Evolutionary conservation across 805 yeast genomes (phyloP).

Genomic region (Candida sanyiensis): DNA sequence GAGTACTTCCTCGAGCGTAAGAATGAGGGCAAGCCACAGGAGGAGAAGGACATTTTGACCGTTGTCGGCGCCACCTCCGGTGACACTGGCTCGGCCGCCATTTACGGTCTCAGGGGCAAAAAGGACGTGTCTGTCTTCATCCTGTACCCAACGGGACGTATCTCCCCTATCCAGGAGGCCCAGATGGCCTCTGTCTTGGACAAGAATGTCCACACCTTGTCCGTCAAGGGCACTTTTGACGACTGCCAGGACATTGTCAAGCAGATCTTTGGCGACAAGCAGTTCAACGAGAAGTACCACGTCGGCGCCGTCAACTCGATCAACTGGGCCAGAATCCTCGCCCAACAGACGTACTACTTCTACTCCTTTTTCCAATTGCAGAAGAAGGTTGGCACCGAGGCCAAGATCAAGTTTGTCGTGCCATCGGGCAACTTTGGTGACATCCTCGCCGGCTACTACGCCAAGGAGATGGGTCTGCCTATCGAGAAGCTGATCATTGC

Average conservation of each 20-base stretch:
- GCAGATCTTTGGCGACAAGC: slow-evolving; percentile 82
- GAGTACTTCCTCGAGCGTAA: slow-evolving; percentile 83
- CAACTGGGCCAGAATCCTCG: slow-evolving; percentile 98
- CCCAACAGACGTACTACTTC: slow-evolving; percentile 96
- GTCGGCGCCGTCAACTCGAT: slow-evolving; percentile 98
- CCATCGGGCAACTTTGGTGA: slow-evolving; percentile 99
- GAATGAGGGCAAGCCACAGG: slow-evolving; percentile 49
- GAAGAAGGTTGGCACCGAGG: slow-evolving; percentile 35
- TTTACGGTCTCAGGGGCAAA: slow-evolving; percentile 94
- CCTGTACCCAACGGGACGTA: slow-evolving; percentile 93
- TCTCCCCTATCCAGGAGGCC: slow-evolving; percentile 95
- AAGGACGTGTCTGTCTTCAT: slow-evolving; percentile 97
- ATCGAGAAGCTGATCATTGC: slow-evolving; percentile 83
- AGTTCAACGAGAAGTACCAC: slow-evolving; percentile 84
- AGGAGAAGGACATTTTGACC: slow-evolving; percentile 73
- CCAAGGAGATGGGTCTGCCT: slow-evolving; percentile 93
- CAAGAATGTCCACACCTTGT: slow-evolving; percentile 86
- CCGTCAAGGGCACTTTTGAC: slow-evolving; percentile 94
- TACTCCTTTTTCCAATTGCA: slow-evolving; percentile 76
- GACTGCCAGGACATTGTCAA: slow-evolving; percentile 98
- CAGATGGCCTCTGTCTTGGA: slow-evolving; percentile 98
- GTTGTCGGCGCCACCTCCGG: slow-evolving; percentile 99
- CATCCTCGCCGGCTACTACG: slow-evolving; percentile 93
- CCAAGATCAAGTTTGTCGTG: slow-evolving; percentile 75
- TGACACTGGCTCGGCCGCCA: slow-evolving; percentile 99